Conservation (phyloP, 768 basidiomycete species). For the Favolaschia claudopus region DNA sequence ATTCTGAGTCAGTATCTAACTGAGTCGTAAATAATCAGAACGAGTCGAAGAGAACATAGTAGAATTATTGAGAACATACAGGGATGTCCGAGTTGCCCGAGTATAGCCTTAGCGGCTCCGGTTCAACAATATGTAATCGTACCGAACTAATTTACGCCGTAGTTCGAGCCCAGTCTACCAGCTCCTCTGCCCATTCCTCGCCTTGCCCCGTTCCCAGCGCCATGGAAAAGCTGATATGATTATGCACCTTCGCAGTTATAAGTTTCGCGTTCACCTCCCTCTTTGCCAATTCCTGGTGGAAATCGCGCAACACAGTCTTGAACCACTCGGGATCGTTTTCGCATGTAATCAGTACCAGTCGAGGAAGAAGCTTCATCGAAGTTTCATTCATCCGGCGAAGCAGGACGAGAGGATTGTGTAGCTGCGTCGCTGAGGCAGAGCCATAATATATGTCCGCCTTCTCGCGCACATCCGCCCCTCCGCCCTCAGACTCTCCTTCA, state of each 20-base stretch:
- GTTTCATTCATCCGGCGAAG: neutral
- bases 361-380: neutral
- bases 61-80: no score
- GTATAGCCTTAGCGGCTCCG: no score
- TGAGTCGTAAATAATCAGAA: no score
- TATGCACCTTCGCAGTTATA: conserved; percentile 3
- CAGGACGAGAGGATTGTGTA: neutral
- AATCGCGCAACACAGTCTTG: neutral
- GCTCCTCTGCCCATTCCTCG: conserved; percentile 17
- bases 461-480: no score
- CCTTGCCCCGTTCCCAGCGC: conserved; percentile 12
- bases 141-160: no score
- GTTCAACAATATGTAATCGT: no score
- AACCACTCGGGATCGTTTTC: conserved; percentile 9
- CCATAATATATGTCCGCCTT: no score
- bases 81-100: no score
- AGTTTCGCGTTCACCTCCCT: neutral
- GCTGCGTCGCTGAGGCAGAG: no score
- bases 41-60: no score
- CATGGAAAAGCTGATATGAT: conserved; percentile 7
- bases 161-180: conserved; percentile 8
- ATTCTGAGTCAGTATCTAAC: no score
- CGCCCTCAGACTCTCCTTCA: no score
- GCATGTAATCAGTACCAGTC: neutral
- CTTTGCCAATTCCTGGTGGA: neutral